These are phyloP conservation scores for Xylariaceae sp. DNA, from an alignment of 2,329 filamentous ascomycete genomes.

Conservation along the genomic window DNA sequence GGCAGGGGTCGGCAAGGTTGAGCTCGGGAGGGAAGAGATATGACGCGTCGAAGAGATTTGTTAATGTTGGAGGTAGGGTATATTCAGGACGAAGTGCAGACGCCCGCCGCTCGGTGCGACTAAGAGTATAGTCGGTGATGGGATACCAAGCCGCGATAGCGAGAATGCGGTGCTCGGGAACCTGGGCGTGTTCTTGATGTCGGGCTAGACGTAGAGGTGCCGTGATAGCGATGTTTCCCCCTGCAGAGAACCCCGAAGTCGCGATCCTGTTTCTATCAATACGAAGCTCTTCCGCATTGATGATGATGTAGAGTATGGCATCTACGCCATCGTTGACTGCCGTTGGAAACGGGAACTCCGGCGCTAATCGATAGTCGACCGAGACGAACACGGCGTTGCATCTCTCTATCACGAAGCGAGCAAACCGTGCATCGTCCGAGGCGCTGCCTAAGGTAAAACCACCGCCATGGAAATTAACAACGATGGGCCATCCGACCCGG, in stretches of 20 bases:
- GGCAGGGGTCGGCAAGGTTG: constrained; percentile 53
- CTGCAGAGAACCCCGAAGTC: constrained; percentile 66
- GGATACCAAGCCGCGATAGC: constrained; percentile 65
- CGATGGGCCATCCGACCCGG: constrained; percentile 48
- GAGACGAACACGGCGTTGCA: constrained; percentile 63
- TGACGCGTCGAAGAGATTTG: constrained; percentile 64
- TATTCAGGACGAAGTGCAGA: constrained; percentile 58
- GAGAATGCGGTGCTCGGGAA: constrained; percentile 50
- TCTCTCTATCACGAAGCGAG: constrained; percentile 52
- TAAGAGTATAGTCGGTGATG: constrained; percentile 61
- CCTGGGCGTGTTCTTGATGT: constrained; percentile 29
- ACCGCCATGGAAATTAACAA: constrained; percentile 70
- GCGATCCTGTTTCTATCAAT: constrained; percentile 60
- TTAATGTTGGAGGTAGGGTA: constrained; percentile 59
- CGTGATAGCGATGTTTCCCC: constrained; percentile 58
- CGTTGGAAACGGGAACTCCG: constrained; percentile 65
- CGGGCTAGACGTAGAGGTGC: constrained; percentile 41
- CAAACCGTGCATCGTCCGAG: constrained; percentile 66
- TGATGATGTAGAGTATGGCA: constrained; percentile 62
- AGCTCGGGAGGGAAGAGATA: constrained; percentile 60
- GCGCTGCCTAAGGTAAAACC: constrained; percentile 66
- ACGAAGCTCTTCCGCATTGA: constrained; percentile 57
- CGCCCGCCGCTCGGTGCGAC: constrained; percentile 58
- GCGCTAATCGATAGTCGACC: constrained; percentile 70
- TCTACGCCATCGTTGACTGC: constrained; percentile 68